These are phyloP conservation scores for Vitis rupestris DNA, from an alignment of 164 flowering plant genomes.

Conservation along the genomic window DNA sequence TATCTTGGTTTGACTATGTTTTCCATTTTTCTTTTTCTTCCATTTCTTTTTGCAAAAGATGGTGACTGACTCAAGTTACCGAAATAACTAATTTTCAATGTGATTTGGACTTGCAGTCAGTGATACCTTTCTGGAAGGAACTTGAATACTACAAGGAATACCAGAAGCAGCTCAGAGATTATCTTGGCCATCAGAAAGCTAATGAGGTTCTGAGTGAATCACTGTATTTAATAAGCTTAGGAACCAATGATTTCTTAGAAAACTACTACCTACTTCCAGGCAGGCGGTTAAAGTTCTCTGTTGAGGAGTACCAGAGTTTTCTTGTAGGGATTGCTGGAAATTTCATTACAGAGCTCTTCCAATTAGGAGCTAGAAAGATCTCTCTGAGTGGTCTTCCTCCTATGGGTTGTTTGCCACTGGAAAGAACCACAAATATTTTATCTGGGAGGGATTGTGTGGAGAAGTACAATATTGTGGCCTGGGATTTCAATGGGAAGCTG, in stretches of 20 bases:
- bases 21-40: not conserved
- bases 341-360: conserved; percentile 34
- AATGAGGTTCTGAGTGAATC: conserved; percentile 35
- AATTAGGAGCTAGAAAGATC: conserved; percentile 51
- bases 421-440: conserved; percentile 37
- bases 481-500: conserved; percentile 40
- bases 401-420: conserved; percentile 79
- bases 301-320: conserved; percentile 38
- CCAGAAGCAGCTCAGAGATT: conserved; percentile 34
- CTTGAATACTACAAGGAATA: conserved; percentile 64
- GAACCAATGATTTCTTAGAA: conserved; percentile 76
- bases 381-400: conserved; percentile 56
- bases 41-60: not conserved
- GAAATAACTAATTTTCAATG: not conserved
- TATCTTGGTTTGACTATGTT: too few relatives aligned
- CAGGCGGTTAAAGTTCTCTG: conserved; percentile 26
- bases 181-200: conserved; percentile 43
- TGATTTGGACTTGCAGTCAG: conserved; percentile 39
- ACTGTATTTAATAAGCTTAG: conserved; percentile 55
- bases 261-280: conserved; percentile 38
- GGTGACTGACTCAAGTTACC: not conserved
- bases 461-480: conserved; percentile 45
- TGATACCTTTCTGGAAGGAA: conserved; percentile 67
- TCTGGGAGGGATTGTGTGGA: conserved; percentile 31
- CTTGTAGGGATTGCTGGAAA: conserved; percentile 33